Conservation (phyloP, 148 eudicot genomes). For the Vaccinium darrowii region DNA sequence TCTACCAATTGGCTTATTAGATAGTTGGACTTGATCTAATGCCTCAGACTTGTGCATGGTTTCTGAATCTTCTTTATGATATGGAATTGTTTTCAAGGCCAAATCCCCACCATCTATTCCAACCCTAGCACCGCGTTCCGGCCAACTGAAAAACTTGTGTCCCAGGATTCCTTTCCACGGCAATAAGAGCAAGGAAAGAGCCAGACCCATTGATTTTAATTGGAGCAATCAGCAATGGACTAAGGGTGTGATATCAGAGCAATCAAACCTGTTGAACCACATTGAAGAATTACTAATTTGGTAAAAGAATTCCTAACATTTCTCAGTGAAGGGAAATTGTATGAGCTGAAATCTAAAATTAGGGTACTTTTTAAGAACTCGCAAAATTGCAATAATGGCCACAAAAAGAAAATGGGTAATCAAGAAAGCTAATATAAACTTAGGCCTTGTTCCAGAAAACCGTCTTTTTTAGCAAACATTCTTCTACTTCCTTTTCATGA, state of each 20-base stretch:
- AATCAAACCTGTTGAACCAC: slow-evolving; percentile 11
- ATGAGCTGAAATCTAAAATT: not conserved
- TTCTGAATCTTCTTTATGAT: slow-evolving; percentile 1
- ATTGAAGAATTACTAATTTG: not conserved
- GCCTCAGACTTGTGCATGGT: slow-evolving; percentile 3
- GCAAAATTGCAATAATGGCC: not conserved
- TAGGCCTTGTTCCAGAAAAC: not conserved
- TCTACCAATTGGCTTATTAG: slow-evolving; percentile 10
- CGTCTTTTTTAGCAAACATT: no score
- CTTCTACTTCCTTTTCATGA: no score
- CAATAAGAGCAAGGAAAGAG: slow-evolving; percentile 22
- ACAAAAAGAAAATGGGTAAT: not conserved
- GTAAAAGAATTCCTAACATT: not conserved
- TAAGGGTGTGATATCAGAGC: not conserved
- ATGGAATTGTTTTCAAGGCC: not conserved
- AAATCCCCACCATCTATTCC: slow-evolving; percentile 6
- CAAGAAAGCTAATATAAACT: not conserved
- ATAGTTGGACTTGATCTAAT: not conserved
- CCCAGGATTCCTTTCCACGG: slow-evolving; percentile 17
- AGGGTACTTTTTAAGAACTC: not conserved
- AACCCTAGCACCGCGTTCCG: not conserved
- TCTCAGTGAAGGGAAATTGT: not conserved
- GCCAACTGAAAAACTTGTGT: slow-evolving; percentile 18
- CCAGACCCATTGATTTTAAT: slow-evolving; percentile 16
- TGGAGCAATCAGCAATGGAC: not conserved